A percentile compares a stretch with the other conserved stretches of the same genome.
phyloP scores from a whole-genome alignment of 495 filamentous ascomycete species.

The Lindgomyces ingoldianus region DNA sequence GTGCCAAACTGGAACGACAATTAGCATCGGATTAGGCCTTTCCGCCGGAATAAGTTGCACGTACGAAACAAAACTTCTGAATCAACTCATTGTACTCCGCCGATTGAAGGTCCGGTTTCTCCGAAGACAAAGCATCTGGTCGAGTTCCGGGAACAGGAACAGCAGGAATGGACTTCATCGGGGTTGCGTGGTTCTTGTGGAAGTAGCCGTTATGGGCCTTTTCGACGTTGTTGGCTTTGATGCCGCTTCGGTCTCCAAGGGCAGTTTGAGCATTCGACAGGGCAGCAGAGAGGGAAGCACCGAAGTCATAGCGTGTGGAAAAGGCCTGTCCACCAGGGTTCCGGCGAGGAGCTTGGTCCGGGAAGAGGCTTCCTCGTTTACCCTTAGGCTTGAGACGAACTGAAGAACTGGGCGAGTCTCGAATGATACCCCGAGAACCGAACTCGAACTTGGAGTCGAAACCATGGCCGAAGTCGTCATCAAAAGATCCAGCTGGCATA shows the following conservation, averaged over 20 bases:
- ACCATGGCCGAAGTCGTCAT: slow-evolving; percentile 67
- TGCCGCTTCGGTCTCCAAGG: slow-evolving; percentile 51
- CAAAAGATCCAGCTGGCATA: slow-evolving; percentile 59
- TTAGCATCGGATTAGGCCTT: slow-evolving; percentile 35
- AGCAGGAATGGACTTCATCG: too few relatives aligned
- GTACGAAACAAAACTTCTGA: slow-evolving; percentile 98
- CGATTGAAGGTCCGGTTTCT: slow-evolving; percentile 72
- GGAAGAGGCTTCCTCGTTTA: slow-evolving; percentile 37
- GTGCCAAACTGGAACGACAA: slow-evolving; percentile 45
- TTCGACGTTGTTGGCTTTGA: slow-evolving; percentile 33
- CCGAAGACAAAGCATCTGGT: slow-evolving; percentile 46
- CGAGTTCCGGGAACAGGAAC: slow-evolving; percentile 18
- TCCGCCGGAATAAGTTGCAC: slow-evolving; percentile 51
- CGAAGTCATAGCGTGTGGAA: slow-evolving; percentile 90
- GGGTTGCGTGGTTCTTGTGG: slow-evolving; percentile 32
- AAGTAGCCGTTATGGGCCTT: slow-evolving; percentile 36
- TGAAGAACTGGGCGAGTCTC: slow-evolving; percentile 48
- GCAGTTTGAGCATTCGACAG: slow-evolving; percentile 65
- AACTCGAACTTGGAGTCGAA: too few relatives aligned
- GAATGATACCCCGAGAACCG: slow-evolving; percentile 57
- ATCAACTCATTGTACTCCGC: slow-evolving; percentile 90
- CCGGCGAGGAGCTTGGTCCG: slow-evolving; percentile 52
- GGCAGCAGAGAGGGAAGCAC: slow-evolving; percentile 81
- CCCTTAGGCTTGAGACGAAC: slow-evolving; percentile 48
- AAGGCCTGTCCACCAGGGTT: slow-evolving; percentile 74